These are phyloP conservation scores for Boletus eberwhitei DNA, from an alignment of 768 basidiomycete genomes.

Conservation along the genomic window DNA sequence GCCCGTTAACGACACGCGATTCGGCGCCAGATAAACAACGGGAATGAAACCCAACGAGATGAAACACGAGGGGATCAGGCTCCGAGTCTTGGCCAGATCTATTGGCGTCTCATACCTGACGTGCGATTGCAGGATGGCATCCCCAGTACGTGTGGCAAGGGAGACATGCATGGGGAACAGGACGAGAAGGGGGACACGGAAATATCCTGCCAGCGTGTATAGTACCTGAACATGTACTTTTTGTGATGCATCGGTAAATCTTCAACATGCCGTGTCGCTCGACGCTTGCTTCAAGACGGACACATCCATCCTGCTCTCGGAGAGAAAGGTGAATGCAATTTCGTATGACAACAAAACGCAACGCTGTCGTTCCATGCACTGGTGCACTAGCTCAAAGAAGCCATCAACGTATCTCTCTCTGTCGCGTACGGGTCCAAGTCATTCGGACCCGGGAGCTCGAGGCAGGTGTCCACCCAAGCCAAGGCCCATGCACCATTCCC, in stretches of 20 bases:
- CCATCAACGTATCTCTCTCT: constrained; percentile 22
- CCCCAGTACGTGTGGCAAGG: background rate
- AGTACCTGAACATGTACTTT: background rate
- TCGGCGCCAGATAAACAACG: too few species aligned
- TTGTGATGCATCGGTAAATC: background rate
- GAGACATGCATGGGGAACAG: background rate
- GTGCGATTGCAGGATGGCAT: background rate
- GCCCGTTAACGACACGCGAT: background rate
- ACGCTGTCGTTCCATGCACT: background rate
- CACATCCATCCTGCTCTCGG: background rate
- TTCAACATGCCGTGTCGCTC: background rate
- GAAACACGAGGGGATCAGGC: too few species aligned
- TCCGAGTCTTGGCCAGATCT: too few species aligned
- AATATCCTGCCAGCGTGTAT: background rate
- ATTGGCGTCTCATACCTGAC: background rate
- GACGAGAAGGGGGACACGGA: background rate
- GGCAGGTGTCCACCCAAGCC: constrained; percentile 66
- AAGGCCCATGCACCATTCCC: constrained; percentile 81
- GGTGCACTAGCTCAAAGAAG: constrained; percentile 7
- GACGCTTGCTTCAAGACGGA: background rate
- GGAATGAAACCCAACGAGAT: too few species aligned
- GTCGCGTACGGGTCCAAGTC: constrained; percentile 18
- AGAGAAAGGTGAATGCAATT: background rate
- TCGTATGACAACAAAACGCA: constrained; percentile 1
- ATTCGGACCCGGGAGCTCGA: constrained; percentile 32